These are phyloP conservation scores for Rosa chinensis DNA, from an alignment of 306 rosid genomes.

Conservation along the genomic window DNA sequence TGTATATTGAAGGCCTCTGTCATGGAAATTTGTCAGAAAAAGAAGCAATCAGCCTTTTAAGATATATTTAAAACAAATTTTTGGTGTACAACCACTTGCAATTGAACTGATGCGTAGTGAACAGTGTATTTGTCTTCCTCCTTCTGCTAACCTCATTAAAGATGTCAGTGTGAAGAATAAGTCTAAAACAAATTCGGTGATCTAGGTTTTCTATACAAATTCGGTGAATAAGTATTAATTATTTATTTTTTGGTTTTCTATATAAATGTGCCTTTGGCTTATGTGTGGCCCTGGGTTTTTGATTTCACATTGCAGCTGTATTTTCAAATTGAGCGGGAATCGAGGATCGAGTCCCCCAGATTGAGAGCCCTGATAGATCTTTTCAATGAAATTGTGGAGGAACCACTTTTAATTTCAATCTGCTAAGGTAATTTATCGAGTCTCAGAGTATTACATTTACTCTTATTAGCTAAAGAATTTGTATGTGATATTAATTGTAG, in stretches of 20 bases:
- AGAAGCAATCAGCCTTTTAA: too few species aligned
- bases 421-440: conserved; percentile 68
- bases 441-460: conserved; percentile 13
- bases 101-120: too few species aligned
- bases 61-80: too few species aligned
- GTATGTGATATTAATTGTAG: neutral
- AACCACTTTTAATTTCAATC: conserved; percentile 72
- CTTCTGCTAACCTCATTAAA: conserved; percentile 72
- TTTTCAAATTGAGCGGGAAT: conserved; percentile 85
- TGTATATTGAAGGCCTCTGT: too few species aligned
- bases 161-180: conserved; percentile 75
- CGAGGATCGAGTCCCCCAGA: conserved; percentile 55
- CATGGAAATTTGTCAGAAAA: too few species aligned
- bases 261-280: conserved; percentile 10
- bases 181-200: conserved; percentile 78
- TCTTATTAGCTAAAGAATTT: neutral
- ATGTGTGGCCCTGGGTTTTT: conserved; percentile 22
- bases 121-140: conserved; percentile 33
- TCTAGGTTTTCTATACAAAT: conserved; percentile 48
- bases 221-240: conserved; percentile 16
- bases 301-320: conserved; percentile 69
- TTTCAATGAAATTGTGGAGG: conserved; percentile 83
- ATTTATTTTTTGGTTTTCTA: conserved; percentile 11
- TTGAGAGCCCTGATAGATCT: conserved; percentile 80
- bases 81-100: too few species aligned